phyloP scores from a whole-genome alignment of 2,329 filamentous ascomycete genomes.

The Sporothrix globosa region DNA sequence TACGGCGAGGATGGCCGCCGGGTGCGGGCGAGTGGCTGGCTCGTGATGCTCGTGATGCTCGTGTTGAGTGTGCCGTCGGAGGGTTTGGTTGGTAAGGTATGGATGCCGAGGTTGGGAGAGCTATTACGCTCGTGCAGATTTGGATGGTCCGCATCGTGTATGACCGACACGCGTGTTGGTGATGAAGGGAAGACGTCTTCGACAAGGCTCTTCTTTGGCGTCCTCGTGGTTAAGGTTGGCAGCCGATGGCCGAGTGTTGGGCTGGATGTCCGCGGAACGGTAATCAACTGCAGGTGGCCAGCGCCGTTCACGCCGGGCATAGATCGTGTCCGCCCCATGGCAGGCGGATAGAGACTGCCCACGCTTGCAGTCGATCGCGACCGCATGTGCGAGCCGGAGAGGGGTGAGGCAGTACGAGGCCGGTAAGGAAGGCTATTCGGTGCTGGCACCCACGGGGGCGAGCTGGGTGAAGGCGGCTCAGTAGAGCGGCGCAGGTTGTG shows the following conservation, averaged over 20 bases:
- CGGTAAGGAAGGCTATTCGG: slow-evolving; percentile 58
- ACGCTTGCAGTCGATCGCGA: slow-evolving; percentile 62
- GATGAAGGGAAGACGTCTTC: slow-evolving; percentile 65
- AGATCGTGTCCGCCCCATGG: slow-evolving; percentile 66
- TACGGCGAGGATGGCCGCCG: slow-evolving; percentile 62
- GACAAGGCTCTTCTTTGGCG: slow-evolving; percentile 56
- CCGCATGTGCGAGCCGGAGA: slow-evolving; percentile 59
- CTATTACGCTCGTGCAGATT: slow-evolving; percentile 52
- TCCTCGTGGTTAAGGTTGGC: slow-evolving; percentile 34
- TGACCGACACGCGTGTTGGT: slow-evolving; percentile 58
- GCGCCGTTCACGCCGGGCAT: slow-evolving; percentile 65
- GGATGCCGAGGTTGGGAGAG: slow-evolving; percentile 53
- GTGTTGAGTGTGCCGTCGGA: slow-evolving; percentile 38
- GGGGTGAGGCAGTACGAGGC: slow-evolving; percentile 64
- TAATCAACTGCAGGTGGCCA: slow-evolving; percentile 60
- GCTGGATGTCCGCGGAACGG: slow-evolving; percentile 58
- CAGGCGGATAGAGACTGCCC: slow-evolving; percentile 44
- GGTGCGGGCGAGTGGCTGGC: slow-evolving; percentile 32
- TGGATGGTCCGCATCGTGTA: slow-evolving; percentile 54
- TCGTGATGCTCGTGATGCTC: slow-evolving; percentile 31
- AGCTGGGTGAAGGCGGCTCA: slow-evolving; percentile 60
- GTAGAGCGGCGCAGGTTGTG: slow-evolving; percentile 60
- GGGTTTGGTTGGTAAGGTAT: slow-evolving; percentile 26
- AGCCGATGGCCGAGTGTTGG: slow-evolving; percentile 56
- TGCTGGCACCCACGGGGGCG: slow-evolving; percentile 53